Base-by-base conservation (phyloP, 2,329 filamentous ascomycete genomes). In the Phialophora chinensis region DNA sequence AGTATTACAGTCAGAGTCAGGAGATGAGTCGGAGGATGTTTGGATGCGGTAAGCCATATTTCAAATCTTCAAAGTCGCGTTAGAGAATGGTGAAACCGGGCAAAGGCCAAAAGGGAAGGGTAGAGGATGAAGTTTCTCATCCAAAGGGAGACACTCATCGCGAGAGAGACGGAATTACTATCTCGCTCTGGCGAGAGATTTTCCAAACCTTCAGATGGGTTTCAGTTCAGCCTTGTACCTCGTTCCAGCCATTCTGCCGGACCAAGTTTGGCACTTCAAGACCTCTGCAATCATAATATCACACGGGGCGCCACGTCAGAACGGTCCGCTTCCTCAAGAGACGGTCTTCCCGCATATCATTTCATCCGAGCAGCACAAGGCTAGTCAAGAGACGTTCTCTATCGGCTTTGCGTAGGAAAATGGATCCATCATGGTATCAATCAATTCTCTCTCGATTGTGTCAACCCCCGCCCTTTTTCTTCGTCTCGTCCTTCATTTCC, bases 401-500 rank as follows among this genome's bases (percentile, higher is more conserved):
- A 44, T 8, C 38, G 38, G 8, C 38, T 44, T 20, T 44, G 14
- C 17, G 17, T 44, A n/a, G 38, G 17, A 44, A 8, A 42, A 44
- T 10, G 38, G 8, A 44, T n/a, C 17, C 38, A 44, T 44, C 38
- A n/a, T 44, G 38, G 38, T 8, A n/a, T n/a, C 38, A 7, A 44
- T n/a, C 17, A n/a, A 44, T 44, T n/a, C 7, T n/a, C 38, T 8
- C 6, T 44, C 5, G 14, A n/a, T n/a, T 3, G 14, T 44, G 5
- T n/a, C 20, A 35, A 14, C 47, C 25, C 50, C 65, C 50, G 25
- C 54, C 65, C 55, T 66, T 88, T 83, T 96, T 96, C 87, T 95
- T 95, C 84, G 92, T 93, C 87, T 97, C 97, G 78, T 97, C 94
- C 79, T 98, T 94, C 52, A 98, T 87, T 75, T 98, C 94, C 73